These are phyloP conservation scores for Naganishia onofrii DNA, from an alignment of 768 basidiomycete genomes.

Conservation along the genomic window DNA sequence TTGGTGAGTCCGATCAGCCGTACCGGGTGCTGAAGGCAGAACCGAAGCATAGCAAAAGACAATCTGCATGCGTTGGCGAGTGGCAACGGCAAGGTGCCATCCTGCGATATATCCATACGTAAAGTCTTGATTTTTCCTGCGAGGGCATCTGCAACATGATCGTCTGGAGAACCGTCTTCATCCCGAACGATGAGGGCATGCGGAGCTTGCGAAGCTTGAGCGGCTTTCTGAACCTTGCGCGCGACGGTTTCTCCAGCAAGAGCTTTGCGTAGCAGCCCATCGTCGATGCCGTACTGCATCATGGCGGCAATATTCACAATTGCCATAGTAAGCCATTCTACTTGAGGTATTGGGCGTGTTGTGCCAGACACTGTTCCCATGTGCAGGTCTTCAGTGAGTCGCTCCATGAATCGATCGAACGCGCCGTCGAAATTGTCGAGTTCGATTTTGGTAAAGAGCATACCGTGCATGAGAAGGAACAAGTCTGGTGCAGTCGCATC, in stretches of 20 bases:
- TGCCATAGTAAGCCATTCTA: slow-evolving; percentile 94
- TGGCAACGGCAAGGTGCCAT: not conserved
- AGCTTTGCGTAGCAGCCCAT: slow-evolving; percentile 66
- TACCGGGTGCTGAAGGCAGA: slow-evolving; percentile 64
- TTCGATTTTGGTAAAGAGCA: slow-evolving; percentile 93
- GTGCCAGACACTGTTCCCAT: slow-evolving; percentile 53
- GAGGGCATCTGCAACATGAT: slow-evolving; percentile 56
- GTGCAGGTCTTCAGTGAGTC: slow-evolving; percentile 66
- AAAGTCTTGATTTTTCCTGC: slow-evolving; percentile 42
- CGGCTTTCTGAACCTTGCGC: slow-evolving; percentile 25
- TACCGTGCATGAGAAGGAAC: slow-evolving; percentile 89
- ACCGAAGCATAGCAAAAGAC: slow-evolving; percentile 71
- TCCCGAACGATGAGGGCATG: slow-evolving; percentile 37
- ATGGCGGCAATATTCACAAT: slow-evolving; percentile 75
- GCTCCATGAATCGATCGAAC: slow-evolving; percentile 79
- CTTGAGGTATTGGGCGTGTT: slow-evolving; percentile 33
- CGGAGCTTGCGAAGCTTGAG: slow-evolving; percentile 22
- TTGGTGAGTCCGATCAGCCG: slow-evolving; percentile 53
- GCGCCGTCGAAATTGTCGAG: slow-evolving; percentile 84
- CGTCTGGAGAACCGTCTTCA: slow-evolving; percentile 29
- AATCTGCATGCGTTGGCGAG: slow-evolving; percentile 66
- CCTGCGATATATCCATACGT: not conserved
- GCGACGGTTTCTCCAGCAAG: slow-evolving; percentile 56
- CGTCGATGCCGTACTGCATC: slow-evolving; percentile 80
- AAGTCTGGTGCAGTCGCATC: slow-evolving; percentile 67